Evolutionary conservation across 306 rosid species (phyloP), one percentile per base, ranked within the genome.

Genomic region (Quercus gilva): DNA sequence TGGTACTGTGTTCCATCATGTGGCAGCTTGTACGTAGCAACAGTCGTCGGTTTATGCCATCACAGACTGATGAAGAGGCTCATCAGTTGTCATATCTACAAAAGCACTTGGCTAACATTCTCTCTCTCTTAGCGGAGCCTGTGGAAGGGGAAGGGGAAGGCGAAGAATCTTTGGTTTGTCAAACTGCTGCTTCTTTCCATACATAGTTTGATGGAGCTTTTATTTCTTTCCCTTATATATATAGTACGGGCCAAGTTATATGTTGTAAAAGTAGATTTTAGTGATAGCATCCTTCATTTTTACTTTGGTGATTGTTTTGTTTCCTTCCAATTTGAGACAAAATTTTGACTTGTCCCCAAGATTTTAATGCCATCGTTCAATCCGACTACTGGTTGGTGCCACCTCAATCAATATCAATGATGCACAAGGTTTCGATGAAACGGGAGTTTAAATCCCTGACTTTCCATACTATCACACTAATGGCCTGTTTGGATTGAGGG

Each of bases 21-120:
- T 81, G 84, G 89, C 93, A 94, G 98, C 97, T 94, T 79, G 94
- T 91, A 84, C 97, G 98, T 67, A 91, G 98, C 97, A 92, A 94
- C 68, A 94, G 91, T 85, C 87, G 98, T 64, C 89, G 97, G 69
- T 85, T 82, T 81, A 80, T 84, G 91, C 97, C 97, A 56, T 94
- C 97, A 3, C 98, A 89, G 84, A 82, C 89, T 80, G 97, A 94
- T 81, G 97, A 94, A 86, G 98, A 94, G 88, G 93, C 94, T 21
- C 97, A 94, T 84, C 97, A 92, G 77, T 85, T 94, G 58, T 94
- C 94, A 5, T 94, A 94, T 87, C 85, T 94, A 68, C 94, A 89
- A 84, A 94, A 94, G 84, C 98, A 94, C 81, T 55, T 94, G 87
- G 90, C 82, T 64, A 94, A 89, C 85, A 85, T 94, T 78, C 76